Conservation (phyloP, 2,329 filamentous ascomycete species). For the Penicillium sp. region DNA sequence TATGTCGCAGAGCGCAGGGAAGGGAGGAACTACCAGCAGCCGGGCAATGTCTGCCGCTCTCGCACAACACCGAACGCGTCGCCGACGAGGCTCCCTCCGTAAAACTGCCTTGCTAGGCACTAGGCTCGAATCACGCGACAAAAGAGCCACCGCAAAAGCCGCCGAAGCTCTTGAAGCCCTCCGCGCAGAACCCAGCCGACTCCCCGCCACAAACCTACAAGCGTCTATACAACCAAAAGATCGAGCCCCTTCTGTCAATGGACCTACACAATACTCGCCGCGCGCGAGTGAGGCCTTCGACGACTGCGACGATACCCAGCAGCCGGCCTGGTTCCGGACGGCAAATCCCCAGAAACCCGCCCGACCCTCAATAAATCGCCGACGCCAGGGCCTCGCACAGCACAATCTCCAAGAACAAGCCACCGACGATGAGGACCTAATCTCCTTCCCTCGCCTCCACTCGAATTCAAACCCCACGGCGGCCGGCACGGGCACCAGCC, state of each 20-base stretch:
- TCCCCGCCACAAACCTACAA: slow-evolving; percentile 6
- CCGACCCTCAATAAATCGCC: slow-evolving; percentile 27
- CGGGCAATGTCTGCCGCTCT: slow-evolving; percentile 50
- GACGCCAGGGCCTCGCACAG: slow-evolving; percentile 44
- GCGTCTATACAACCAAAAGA: slow-evolving; percentile 1
- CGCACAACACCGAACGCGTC: slow-evolving; percentile 57
- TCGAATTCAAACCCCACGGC: slow-evolving; percentile 20
- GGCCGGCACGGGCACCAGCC: slow-evolving; percentile 10
- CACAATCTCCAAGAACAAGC: slow-evolving; percentile 65
- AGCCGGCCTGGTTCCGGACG: slow-evolving; percentile 17
- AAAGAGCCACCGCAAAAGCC: slow-evolving; percentile 21
- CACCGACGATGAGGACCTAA: slow-evolving; percentile 77
- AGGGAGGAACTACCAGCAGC: slow-evolving; percentile 32
- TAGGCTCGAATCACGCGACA: slow-evolving; percentile 35
- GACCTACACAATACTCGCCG: slow-evolving; percentile 2
- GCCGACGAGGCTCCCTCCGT: slow-evolving; percentile 77
- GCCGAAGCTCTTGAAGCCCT: slow-evolving; percentile 18
- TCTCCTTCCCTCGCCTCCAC: slow-evolving; percentile 59
- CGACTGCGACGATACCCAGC: slow-evolving; percentile 5
- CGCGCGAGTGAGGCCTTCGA: slow-evolving; percentile 12
- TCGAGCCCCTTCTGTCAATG: slow-evolving; percentile 7
- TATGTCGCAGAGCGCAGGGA: slow-evolving; percentile 15
- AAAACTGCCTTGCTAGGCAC: slow-evolving; percentile 80
- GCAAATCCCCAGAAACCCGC: slow-evolving; percentile 14
- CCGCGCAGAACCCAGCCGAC: slow-evolving; percentile 8